Percentiles rank a stretch among this genome's conserved stretches.
phyloP scores from a whole-genome alignment of 345 rosid genomes.

The Salix exigua region DNA sequence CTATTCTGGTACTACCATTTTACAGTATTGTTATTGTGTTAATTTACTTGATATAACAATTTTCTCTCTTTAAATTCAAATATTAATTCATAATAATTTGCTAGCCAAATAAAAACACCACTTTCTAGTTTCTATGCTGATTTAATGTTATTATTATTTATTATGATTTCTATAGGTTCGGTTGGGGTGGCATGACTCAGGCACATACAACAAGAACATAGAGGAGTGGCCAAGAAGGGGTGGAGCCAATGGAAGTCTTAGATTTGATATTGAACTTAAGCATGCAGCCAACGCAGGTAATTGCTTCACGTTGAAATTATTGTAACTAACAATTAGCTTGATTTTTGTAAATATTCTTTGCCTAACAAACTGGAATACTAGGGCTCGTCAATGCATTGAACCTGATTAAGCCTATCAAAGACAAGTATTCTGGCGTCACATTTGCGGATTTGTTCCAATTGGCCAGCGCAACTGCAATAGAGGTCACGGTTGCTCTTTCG shows the following conservation, averaged over 20 bases:
- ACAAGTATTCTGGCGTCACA: slow-evolving; percentile 67
- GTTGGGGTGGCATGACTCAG: slow-evolving; percentile 95
- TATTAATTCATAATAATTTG: neutral
- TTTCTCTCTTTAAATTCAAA: neutral
- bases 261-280: slow-evolving; percentile 86
- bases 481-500: slow-evolving; percentile 45
- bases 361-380: slow-evolving; percentile 31
- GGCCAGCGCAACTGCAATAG: slow-evolving; percentile 90
- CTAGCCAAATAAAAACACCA: neutral
- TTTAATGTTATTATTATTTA: neutral
- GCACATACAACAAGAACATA: slow-evolving; percentile 85
- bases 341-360: neutral
- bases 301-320: neutral
- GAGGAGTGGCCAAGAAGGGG: slow-evolving; percentile 91
- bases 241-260: slow-evolving; percentile 91
- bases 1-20: slow-evolving; percentile 51
- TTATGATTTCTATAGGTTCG: slow-evolving; percentile 52
- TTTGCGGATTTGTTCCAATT: slow-evolving; percentile 94
- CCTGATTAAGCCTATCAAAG: slow-evolving; percentile 77
- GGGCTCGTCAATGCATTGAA: slow-evolving; percentile 84
- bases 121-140: neutral
- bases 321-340: slow-evolving; percentile 2
- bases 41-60: neutral
- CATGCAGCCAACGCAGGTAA: slow-evolving; percentile 96
- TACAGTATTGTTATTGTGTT: neutral